Conservation (phyloP, 768 basidiomycete species). For the Lactarius quietus region DNA sequence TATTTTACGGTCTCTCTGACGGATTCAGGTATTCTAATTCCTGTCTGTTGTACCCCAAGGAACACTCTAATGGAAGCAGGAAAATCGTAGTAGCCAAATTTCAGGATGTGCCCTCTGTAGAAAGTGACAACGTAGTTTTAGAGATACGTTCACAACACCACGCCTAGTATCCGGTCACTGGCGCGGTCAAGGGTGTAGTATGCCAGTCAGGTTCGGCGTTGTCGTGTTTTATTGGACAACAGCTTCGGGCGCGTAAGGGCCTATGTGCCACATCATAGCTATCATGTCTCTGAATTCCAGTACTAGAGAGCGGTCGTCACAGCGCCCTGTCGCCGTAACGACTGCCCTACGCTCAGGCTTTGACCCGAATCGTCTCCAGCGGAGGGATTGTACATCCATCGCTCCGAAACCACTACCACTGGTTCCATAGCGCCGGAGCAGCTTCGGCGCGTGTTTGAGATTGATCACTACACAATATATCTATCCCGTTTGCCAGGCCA, state of each 20-base stretch:
- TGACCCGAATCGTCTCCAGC: neutral
- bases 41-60: neutral
- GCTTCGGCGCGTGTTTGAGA: neutral
- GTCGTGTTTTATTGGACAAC: neutral
- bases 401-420: neutral
- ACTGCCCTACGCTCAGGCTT: neutral
- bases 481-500: neutral
- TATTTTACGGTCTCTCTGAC: slow-evolving; percentile 1
- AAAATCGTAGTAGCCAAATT: neutral
- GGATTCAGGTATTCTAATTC: neutral
- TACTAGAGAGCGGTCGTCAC: neutral
- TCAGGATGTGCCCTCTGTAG: neutral
- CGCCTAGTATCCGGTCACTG: neutral
- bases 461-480: neutral
- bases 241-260: neutral
- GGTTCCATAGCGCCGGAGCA: neutral
- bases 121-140: neutral
- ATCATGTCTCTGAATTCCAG: neutral
- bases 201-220: too few species aligned
- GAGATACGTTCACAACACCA: neutral
- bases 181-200: neutral
- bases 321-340: neutral
- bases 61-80: neutral
- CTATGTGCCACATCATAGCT: neutral
- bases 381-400: neutral